Conservation (phyloP, 306 rosid species). For the Mimosa pudica region DNA sequence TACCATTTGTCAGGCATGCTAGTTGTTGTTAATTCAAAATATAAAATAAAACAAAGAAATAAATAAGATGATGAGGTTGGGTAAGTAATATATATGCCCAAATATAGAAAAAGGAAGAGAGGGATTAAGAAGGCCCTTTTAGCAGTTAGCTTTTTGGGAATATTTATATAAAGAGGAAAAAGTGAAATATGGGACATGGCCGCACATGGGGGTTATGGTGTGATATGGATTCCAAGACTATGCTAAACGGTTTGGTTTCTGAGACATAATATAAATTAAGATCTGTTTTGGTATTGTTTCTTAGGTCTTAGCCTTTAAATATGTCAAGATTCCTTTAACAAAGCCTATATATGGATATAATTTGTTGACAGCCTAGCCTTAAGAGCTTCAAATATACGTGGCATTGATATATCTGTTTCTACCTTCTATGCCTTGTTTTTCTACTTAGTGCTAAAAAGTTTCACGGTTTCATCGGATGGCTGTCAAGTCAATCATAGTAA, state of each 20-base stretch:
- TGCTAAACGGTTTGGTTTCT: constrained; percentile 31
- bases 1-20: neutral
- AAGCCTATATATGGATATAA: constrained; percentile 11
- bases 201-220: constrained; percentile 80
- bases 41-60: neutral
- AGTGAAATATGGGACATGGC: constrained; percentile 49
- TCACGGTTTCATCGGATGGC: neutral
- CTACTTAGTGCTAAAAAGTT: neutral
- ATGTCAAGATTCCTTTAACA: constrained; percentile 19
- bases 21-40: neutral
- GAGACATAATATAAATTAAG: constrained; percentile 28
- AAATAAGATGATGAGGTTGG: constrained; percentile 40
- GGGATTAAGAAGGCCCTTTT: constrained; percentile 54
- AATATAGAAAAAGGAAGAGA: constrained; percentile 4
- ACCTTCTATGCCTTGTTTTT: neutral
- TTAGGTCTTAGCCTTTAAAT: constrained; percentile 15
- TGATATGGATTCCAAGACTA: constrained; percentile 55
- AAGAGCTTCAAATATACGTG: neutral
- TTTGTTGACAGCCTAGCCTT: constrained; percentile 44
- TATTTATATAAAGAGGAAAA: constrained; percentile 29
- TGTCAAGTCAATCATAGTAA: neutral
- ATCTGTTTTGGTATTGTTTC: constrained; percentile 22
- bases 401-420: neutral
- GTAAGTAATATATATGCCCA: constrained; percentile 29
- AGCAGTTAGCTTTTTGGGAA: constrained; percentile 46